Evolutionary conservation across 768 basidiomycete genomes (phyloP), one percentile per base, ranked within the genome.

Genomic region (Panaeolus papilionaceus): DNA sequence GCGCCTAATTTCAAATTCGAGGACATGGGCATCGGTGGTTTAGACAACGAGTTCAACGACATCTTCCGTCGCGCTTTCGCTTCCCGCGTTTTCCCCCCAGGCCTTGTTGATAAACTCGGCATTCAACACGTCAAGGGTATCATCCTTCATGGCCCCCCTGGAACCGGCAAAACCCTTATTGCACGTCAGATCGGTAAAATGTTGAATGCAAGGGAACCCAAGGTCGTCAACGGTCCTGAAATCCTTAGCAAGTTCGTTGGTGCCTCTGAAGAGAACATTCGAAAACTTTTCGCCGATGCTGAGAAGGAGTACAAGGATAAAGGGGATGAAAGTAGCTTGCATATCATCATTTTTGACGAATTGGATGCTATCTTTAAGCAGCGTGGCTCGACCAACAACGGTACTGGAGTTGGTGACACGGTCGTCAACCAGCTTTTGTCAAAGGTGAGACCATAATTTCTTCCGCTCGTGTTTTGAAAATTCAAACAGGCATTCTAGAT

Each of bases 251-350:
- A 99, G 77, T 99, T 90, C 71, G 98, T 99, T 39, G 98, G 98
- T 74, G 93, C 93, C 28, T 95, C 93, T 4, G 98, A 99, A 82
- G 98, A 99, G 81, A 99, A 99, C 74, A 90, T 99, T 71, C 88
- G 98, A 63, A 99, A 99, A 77, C 86, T 99, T 38, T 99, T 99
- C 72, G 93, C 86, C n/a, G 98, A 99, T 72, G 98, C 98, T 0
- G 98, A 99, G 83, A 94, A 94, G 78, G 98, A 99, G 93, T 99
- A 96, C 83, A 99, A 98, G 78, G 94, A 93, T 71, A 98, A 98
- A 79, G 94, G 92, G 7, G 97, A 99, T 71, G 96, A 98, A 71
- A 97, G 95, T 79, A 96, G 95, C 3, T 80, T 99, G 61, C 98
- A 99, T 75, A 99, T 99, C 81, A 98, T 99, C 81, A 99, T 99